These are phyloP conservation scores for Phytophthora quininea DNA, from an alignment of 352 stramenopile species.

Conservation along the genomic window DNA sequence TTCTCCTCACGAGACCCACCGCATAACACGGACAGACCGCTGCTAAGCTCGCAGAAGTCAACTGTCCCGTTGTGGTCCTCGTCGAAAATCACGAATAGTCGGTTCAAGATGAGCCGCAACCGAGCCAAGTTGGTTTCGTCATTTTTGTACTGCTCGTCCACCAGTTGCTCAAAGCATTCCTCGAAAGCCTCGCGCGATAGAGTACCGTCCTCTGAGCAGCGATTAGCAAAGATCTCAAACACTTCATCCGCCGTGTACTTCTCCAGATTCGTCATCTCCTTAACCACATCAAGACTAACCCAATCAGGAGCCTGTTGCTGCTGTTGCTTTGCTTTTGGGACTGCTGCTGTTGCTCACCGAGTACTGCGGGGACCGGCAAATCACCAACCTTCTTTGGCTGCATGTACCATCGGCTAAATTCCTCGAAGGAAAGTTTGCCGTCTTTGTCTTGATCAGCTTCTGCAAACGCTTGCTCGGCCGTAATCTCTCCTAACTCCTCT, in stretches of 20 bases:
- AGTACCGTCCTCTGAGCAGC: conserved; percentile 77
- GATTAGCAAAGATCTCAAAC: conserved; percentile 88
- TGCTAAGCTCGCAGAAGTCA: conserved; percentile 87
- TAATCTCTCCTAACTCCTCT: conserved; percentile 77
- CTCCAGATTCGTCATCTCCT: conserved; percentile 85
- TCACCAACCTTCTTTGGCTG: conserved; percentile 39
- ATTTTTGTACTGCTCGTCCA: conserved; percentile 80
- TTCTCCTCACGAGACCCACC: conserved; percentile 84
- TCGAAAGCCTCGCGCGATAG: conserved; percentile 85
- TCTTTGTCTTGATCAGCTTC: conserved; percentile 82
- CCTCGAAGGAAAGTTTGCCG: conserved; percentile 80
- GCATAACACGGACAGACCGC: conserved; percentile 83
- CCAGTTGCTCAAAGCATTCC: conserved; percentile 84
- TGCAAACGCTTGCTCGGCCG: conserved; percentile 78
- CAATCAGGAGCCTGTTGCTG: conserved; percentile 46
- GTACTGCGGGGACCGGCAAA: conserved; percentile 22
- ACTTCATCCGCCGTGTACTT: conserved; percentile 84
- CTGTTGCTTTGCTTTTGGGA: conserved; percentile 25
- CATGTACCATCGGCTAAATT: conserved; percentile 87
- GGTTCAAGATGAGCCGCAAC: conserved; percentile 73
- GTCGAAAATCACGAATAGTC: conserved; percentile 86
- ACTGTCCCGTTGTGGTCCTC: conserved; percentile 75
- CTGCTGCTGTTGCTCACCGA: conserved; percentile 22
- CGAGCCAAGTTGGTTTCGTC: conserved; percentile 69
- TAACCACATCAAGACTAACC: conserved; percentile 81